phyloP scores from a whole-genome alignment of 1,284 basidiomycete genomes.

The Leccinum griseonigrum region DNA sequence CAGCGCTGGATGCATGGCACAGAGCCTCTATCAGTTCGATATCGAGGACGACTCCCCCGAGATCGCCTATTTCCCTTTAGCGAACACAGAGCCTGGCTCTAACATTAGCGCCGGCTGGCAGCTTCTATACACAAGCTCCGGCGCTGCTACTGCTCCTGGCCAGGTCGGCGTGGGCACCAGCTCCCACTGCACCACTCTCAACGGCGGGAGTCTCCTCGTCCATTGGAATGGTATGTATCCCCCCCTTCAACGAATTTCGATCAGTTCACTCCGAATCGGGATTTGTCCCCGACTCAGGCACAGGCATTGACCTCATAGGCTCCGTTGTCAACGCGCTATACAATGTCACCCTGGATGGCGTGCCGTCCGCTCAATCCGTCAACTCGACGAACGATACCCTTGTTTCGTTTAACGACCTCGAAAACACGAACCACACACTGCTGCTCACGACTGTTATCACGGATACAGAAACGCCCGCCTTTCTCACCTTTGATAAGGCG shows the following conservation, averaged over 20 bases:
- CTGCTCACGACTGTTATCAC: slow-evolving; percentile 43
- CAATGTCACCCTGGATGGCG: slow-evolving; percentile 46
- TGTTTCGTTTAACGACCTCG: slow-evolving; percentile 41
- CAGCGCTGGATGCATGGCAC: slow-evolving; percentile 49
- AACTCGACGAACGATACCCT: slow-evolving; percentile 37
- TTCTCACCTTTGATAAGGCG: slow-evolving; percentile 50
- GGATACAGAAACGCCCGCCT: slow-evolving; percentile 32
- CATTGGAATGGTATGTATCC: slow-evolving; percentile 56
- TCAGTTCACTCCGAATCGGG: neutral
- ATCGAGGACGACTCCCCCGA: slow-evolving; percentile 68
- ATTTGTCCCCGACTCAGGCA: slow-evolving; percentile 40
- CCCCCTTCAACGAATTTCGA: neutral
- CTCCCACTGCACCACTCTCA: slow-evolving; percentile 54
- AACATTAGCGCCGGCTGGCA: slow-evolving; percentile 63
- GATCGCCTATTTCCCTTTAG: slow-evolving; percentile 58
- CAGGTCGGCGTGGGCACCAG: slow-evolving; percentile 53
- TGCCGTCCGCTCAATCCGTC: slow-evolving; percentile 22
- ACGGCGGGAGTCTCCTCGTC: slow-evolving; percentile 55
- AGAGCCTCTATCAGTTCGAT: slow-evolving; percentile 45
- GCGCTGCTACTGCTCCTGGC: slow-evolving; percentile 44
- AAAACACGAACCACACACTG: slow-evolving; percentile 45
- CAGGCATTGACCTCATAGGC: slow-evolving; percentile 52
- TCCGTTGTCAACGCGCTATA: slow-evolving; percentile 43
- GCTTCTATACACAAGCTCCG: slow-evolving; percentile 51
- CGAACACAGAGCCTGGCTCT: slow-evolving; percentile 43